Evolutionary conservation across 2,329 filamentous ascomycete species (phyloP).

Genomic region (Paecilomyces formosus): DNA sequence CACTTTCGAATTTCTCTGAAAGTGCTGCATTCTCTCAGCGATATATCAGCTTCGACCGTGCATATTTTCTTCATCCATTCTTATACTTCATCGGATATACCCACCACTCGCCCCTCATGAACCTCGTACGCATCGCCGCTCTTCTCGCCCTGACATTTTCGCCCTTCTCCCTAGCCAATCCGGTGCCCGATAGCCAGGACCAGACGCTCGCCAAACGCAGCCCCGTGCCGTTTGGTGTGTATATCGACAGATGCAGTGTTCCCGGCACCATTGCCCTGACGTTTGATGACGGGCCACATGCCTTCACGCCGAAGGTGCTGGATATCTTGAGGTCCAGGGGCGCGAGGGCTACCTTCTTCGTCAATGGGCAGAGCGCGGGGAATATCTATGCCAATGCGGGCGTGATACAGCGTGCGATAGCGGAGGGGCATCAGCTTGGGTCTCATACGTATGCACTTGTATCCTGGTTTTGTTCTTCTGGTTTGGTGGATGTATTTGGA

Average conservation of each 20-base stretch:
- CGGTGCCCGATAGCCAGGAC: not conserved
- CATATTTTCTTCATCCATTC: not conserved
- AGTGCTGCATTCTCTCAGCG: not conserved
- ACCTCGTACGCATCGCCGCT: not conserved
- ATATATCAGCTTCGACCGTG: not conserved
- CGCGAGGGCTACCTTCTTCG: slow-evolving; percentile 59
- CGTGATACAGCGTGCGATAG: slow-evolving; percentile 20
- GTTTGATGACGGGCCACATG: slow-evolving; percentile 58
- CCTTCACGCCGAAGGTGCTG: slow-evolving; percentile 51
- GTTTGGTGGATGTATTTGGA: not conserved
- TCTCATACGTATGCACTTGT: slow-evolving; percentile 34
- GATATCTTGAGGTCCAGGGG: slow-evolving; percentile 50
- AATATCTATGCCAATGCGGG: slow-evolving; percentile 22
- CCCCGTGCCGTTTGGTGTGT: slow-evolving; percentile 31
- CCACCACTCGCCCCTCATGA: not conserved
- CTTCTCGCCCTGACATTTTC: not conserved
- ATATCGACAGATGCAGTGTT: slow-evolving; percentile 32
- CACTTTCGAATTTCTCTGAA: not conserved
- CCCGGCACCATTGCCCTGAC: slow-evolving; percentile 55
- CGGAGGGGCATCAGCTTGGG: slow-evolving; percentile 39
- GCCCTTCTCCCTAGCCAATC: not conserved
- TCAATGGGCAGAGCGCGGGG: slow-evolving; percentile 38
- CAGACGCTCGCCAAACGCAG: slow-evolving; percentile 1
- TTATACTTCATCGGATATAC: not conserved
- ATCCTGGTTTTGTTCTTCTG: not conserved